phyloP scores from a whole-genome alignment of 257 asterid genomes.

The Vinca minor region DNA sequence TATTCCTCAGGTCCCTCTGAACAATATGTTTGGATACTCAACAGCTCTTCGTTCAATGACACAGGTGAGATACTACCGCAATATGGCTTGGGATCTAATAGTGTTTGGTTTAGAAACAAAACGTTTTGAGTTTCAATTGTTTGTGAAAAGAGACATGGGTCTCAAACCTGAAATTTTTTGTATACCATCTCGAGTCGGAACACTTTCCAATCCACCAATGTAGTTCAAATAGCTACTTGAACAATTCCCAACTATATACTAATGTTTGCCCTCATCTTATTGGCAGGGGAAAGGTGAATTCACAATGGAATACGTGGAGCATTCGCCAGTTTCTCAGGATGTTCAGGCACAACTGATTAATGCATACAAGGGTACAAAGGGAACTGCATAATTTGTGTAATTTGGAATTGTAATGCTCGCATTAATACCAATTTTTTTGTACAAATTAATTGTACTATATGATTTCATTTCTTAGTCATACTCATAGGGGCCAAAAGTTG shows the following conservation, averaged over 20 bases:
- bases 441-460: not conserved
- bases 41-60: conserved; percentile 97
- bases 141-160: no score
- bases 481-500: not conserved
- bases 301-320: conserved; percentile 90
- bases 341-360: conserved; percentile 81
- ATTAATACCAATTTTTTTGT: not conserved
- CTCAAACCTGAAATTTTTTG: no score
- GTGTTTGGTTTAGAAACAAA: no score
- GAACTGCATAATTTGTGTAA: conserved; percentile 30
- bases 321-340: conserved; percentile 69
- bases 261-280: not conserved
- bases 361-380: conserved; percentile 49
- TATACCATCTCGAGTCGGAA: no score
- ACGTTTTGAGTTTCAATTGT: no score
- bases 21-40: conserved; percentile 98
- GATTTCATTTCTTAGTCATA: not conserved
- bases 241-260: not conserved
- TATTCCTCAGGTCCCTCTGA: conserved; percentile 80
- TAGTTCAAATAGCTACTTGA: not conserved
- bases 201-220: no score
- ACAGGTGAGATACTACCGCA: conserved; percentile 44
- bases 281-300: conserved; percentile 99
- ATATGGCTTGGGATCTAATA: no score
- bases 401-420: conserved; percentile 10